phyloP scores from a whole-genome alignment of 805 yeast genomes.

The Pichia phayaonensis region DNA sequence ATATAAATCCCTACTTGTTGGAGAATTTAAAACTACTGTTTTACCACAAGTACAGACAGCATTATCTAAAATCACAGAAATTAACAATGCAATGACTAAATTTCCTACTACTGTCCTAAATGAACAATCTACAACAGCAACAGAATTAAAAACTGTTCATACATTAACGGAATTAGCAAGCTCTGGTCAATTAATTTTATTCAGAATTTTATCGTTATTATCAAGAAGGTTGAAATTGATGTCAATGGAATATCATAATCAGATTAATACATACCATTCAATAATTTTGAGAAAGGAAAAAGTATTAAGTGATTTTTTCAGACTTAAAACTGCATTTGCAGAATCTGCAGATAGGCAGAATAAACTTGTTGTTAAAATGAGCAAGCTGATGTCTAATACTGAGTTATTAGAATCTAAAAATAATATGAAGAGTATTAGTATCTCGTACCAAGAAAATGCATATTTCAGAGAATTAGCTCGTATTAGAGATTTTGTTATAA shows the following conservation, averaged over 20 bases:
- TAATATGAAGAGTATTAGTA: slow-evolving; percentile 4
- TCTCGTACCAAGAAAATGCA: slow-evolving; percentile 22
- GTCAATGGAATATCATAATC: slow-evolving; percentile 21
- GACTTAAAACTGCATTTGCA: slow-evolving; percentile 27
- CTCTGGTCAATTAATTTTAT: slow-evolving; percentile 15
- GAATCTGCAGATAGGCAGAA: slow-evolving; percentile 26
- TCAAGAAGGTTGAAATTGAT: slow-evolving; percentile 14
- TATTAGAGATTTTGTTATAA: slow-evolving; percentile 11
- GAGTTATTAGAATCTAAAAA: slow-evolving; percentile 8
- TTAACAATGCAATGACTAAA: slow-evolving; percentile 7
- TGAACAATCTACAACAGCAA: slow-evolving; percentile 7
- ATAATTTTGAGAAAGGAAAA: slow-evolving; percentile 13
- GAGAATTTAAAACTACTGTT: slow-evolving; percentile 2
- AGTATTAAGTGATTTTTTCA: slow-evolving; percentile 4
- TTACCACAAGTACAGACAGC: slow-evolving; percentile 7
- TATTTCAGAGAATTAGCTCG: slow-evolving; percentile 21
- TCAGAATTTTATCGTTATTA: slow-evolving; percentile 13
- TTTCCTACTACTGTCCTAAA: slow-evolving; percentile 7
- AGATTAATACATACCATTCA: slow-evolving; percentile 16
- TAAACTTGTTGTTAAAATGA: slow-evolving; percentile 11
- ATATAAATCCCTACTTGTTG: slow-evolving; percentile 9
- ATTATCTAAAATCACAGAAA: slow-evolving; percentile 7
- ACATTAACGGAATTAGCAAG: slow-evolving; percentile 13
- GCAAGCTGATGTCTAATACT: slow-evolving; percentile 11
- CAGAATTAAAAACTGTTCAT: slow-evolving; percentile 14